Conservation (phyloP, 192 early-diverging fungal species). For the Spinellus fusiger region DNA sequence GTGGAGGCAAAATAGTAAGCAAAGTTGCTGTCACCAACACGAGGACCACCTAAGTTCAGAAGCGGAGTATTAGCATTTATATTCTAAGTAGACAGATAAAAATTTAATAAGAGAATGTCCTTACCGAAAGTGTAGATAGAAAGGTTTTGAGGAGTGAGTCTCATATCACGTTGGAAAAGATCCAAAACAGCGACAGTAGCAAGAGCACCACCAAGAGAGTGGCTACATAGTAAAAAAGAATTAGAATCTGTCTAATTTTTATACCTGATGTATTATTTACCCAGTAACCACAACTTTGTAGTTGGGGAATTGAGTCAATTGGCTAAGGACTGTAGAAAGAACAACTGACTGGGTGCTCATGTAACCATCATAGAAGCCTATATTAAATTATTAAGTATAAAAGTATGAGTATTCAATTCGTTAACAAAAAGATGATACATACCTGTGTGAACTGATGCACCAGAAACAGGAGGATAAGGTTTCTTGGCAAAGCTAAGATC, state of each 20-base stretch:
- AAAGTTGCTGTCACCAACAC: conserved; percentile 16
- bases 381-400: neutral
- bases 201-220: conserved; percentile 20
- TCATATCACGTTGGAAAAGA: conserved; percentile 10
- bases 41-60: conserved; percentile 10
- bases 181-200: conserved; percentile 19
- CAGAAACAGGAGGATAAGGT: conserved; percentile 11
- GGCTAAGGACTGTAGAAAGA: neutral
- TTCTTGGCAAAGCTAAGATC: conserved; percentile 9
- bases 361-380: conserved; percentile 11
- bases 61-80: neutral
- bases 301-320: conserved; percentile 4
- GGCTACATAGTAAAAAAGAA: neutral
- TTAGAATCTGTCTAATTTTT: neutral
- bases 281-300: conserved; percentile 21
- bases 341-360: neutral
- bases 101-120: neutral
- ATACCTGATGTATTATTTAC: neutral
- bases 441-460: conserved; percentile 19
- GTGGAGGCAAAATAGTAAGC: conserved; percentile 15
- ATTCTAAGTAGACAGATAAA: neutral
- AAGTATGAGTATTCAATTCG: neutral
- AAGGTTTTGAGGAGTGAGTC: conserved; percentile 10
- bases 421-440: neutral
- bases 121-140: conserved; percentile 13